Conservation (phyloP, 345 rosid species). For the Cardamine occulta region DNA sequence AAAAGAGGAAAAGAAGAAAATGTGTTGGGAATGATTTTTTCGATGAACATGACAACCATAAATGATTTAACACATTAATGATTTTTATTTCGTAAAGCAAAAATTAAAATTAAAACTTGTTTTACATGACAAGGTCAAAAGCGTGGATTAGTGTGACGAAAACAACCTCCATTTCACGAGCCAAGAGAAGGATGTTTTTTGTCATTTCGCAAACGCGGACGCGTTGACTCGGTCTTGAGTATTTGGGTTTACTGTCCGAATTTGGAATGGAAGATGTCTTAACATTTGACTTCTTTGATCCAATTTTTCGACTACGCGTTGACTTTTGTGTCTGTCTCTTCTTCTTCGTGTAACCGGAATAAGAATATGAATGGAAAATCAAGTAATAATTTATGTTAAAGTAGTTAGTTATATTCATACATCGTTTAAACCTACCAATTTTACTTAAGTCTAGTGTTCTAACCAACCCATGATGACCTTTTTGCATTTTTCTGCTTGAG, state of each 20-base stretch:
- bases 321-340: constrained; percentile 9
- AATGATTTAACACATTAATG: constrained; percentile 30
- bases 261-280: constrained; percentile 13
- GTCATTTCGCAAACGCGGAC: not conserved
- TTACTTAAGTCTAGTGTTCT: not conserved
- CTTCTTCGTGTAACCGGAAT: not conserved
- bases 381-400: not conserved
- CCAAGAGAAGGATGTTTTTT: not conserved
- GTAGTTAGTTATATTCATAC: not conserved
- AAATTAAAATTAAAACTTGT: not conserved
- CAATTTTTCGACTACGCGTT: constrained; percentile 28
- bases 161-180: constrained; percentile 14
- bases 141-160: constrained; percentile 26
- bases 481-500: not conserved
- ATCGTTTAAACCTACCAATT: constrained; percentile 11
- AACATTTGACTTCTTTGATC: constrained; percentile 25
- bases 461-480: constrained; percentile 35
- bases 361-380: not conserved
- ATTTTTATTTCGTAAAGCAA: not conserved
- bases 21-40: constrained; percentile 35
- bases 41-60: constrained; percentile 47
- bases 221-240: constrained; percentile 32
- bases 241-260: constrained; percentile 15
- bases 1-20: not conserved
- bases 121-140: constrained; percentile 1